These are phyloP conservation scores for Colletotrichum falcatum DNA, from an alignment of 2,329 filamentous ascomycete species.

Conservation along the genomic window DNA sequence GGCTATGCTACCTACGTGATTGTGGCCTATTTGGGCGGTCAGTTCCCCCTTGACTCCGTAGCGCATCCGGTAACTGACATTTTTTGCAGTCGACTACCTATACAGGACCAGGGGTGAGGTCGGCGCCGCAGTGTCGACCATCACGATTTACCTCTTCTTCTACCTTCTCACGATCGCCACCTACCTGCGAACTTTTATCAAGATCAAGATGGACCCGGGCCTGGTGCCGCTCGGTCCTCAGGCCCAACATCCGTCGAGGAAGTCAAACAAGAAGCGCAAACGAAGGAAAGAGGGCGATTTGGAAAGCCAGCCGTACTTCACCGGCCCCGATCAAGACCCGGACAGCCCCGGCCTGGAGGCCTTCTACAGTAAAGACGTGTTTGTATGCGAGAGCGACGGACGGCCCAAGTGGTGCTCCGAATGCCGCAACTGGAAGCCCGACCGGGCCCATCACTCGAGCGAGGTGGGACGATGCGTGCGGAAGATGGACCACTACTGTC, in stretches of 20 bases:
- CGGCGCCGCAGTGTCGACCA: slow-evolving; percentile 74
- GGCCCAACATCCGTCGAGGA: slow-evolving; percentile 34
- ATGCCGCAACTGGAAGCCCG: slow-evolving; percentile 89
- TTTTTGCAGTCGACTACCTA: slow-evolving; percentile 75
- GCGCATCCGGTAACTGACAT: not conserved
- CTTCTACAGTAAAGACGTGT: slow-evolving; percentile 87
- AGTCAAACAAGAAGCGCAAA: slow-evolving; percentile 42
- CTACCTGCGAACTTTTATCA: slow-evolving; percentile 78
- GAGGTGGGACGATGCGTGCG: slow-evolving; percentile 84
- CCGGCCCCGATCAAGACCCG: slow-evolving; percentile 60
- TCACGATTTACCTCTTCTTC: slow-evolving; percentile 79
- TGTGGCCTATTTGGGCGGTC: slow-evolving; percentile 75
- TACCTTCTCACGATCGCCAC: slow-evolving; percentile 73
- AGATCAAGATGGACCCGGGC: slow-evolving; percentile 78
- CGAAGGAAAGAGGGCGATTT: slow-evolving; percentile 48
- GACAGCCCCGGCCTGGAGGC: slow-evolving; percentile 76
- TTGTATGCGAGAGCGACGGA: slow-evolving; percentile 85
- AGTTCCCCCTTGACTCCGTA: slow-evolving; percentile 49
- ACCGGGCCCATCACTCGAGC: slow-evolving; percentile 87
- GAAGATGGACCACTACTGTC: slow-evolving; percentile 97
- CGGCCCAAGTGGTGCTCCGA: slow-evolving; percentile 87
- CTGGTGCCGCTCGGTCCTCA: slow-evolving; percentile 71
- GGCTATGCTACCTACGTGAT: slow-evolving; percentile 79
- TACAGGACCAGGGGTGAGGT: slow-evolving; percentile 61
- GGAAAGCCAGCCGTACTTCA: slow-evolving; percentile 50